Conservation (phyloP, 345 rosid genomes). For the Eucalyptus dawsonii region DNA sequence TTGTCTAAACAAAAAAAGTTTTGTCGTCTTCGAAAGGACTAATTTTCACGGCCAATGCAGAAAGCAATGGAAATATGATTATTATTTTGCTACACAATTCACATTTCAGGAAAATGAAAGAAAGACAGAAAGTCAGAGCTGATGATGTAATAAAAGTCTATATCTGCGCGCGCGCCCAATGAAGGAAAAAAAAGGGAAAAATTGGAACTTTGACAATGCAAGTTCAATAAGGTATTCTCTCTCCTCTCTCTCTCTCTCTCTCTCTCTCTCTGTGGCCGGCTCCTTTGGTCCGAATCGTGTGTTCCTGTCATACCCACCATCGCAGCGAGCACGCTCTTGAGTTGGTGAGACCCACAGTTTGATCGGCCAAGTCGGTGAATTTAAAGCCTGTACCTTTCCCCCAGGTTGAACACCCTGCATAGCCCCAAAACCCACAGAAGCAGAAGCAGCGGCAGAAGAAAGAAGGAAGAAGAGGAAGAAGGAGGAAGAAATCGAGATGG, state of each 20-base stretch:
- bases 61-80: background rate
- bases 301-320: background rate
- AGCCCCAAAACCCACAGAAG: background rate
- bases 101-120: background rate
- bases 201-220: background rate
- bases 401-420: background rate
- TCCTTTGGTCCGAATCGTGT: background rate
- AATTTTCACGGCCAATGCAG: background rate
- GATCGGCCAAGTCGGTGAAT: background rate
- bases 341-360: background rate
- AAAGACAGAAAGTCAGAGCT: background rate
- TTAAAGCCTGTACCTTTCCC: background rate
- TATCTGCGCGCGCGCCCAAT: background rate
- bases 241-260: background rate
- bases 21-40: background rate
- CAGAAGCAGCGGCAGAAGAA: background rate
- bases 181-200: background rate
- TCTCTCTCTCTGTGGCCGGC: background rate
- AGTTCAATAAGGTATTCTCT: background rate
- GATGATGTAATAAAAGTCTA: background rate
- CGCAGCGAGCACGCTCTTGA: background rate
- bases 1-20: background rate
- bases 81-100: background rate
- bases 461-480: background rate
- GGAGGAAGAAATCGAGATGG: conserved; percentile 8